Evolutionary conservation across 2,329 filamentous ascomycete genomes (phyloP), one percentile per base, ranked within the genome.

Genomic region (Pseudomassariella vexata): DNA sequence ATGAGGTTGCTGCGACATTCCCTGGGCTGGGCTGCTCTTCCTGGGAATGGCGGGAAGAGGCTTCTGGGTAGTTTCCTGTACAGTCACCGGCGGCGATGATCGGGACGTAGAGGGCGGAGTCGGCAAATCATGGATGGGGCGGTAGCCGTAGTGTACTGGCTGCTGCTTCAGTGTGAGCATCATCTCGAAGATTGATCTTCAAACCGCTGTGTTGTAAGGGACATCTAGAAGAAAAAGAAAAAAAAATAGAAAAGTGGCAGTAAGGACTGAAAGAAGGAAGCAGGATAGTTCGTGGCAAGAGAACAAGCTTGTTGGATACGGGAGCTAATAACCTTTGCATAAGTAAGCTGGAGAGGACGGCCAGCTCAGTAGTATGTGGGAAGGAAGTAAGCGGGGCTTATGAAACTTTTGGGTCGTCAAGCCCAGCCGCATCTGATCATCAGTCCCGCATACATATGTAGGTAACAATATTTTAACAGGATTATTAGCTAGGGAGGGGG

Each of bases 1-100:
- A 59, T 81, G 79, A 57, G 78, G 72, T 51, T 9, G n/a, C 19
- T 71, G 74, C 52, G 80, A 79, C 81, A 85, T 85, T 57, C 62
- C 63, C 62, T 71, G 65, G 47, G 62, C 57, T 38, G 69, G 62
- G 52, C 67, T 71, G 50, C 64, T 58, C 48, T 61, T 65, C 26
- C 56, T 60, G 39, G 62, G 57, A 40, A 59, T 46, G 42, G 55
- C 47, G 38, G 60, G 49, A 35, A 59, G 40, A 37, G 57, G 42
- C 46, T 66, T 68, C 42, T 63, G 60, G 30, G 54, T 52, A 41
- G 54, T 47, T 46, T 75, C 70, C 60, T 65, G 63, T 42, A 65
- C 60, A 47, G 57, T 63, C 52, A 72, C 57, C 49, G 70, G 67
- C 53, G 72, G 70, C 49, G 71, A 76, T 50, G 63, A 60, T 63